These are phyloP conservation scores for Lichtheimia hyalospora DNA, from an alignment of 371 early-diverging fungal genomes.

Conservation along the genomic window DNA sequence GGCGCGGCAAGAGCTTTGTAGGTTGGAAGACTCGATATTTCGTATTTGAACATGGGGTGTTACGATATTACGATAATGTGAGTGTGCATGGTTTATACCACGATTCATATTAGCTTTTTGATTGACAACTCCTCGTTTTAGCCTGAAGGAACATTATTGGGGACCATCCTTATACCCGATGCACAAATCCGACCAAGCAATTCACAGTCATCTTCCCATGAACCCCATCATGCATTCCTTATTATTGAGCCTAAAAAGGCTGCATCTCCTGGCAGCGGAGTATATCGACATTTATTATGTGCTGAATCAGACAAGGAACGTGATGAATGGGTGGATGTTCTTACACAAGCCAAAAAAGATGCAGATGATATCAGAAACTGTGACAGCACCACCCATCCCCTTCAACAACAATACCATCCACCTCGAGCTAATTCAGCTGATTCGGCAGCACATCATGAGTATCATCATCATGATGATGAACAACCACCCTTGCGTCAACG, in stretches of 20 bases:
- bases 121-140: neutral
- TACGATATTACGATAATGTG: conserved; percentile 71
- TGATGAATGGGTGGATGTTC: conserved; percentile 81
- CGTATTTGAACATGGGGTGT: conserved; percentile 54
- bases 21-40: conserved; percentile 89
- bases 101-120: neutral
- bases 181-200: conserved; percentile 56
- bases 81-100: neutral
- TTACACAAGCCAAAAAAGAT: conserved; percentile 23
- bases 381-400: neutral
- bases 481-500: conserved; percentile 16
- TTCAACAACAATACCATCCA: conserved; percentile 11
- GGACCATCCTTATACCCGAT: conserved; percentile 46
- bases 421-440: conserved; percentile 26
- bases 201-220: conserved; percentile 12
- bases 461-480: neutral
- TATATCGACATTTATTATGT: conserved; percentile 74
- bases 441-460: conserved; percentile 13
- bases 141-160: conserved; percentile 48
- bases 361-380: neutral
- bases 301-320: conserved; percentile 85
- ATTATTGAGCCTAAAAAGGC: conserved; percentile 65
- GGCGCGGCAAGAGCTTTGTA: conserved; percentile 86
- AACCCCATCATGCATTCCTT: conserved; percentile 68
- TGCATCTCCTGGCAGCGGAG: conserved; percentile 44